phyloP scores from a whole-genome alignment of 305 asterid species.

The Lippia alba region DNA sequence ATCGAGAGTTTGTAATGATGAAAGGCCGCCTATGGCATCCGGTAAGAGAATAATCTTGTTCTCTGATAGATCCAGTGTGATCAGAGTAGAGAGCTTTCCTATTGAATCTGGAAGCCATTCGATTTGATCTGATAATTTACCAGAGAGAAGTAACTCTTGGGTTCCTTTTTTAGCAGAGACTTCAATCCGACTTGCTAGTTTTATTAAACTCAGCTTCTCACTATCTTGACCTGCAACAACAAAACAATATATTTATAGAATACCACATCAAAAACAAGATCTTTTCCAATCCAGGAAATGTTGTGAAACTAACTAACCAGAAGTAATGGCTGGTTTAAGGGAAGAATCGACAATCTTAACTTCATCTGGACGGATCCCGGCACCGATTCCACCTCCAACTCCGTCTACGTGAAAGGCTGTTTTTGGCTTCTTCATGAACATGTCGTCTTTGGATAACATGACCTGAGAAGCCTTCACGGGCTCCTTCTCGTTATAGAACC shows the following conservation, averaged over 20 bases:
- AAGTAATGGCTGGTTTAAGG: conserved; percentile 52
- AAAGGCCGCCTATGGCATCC: conserved; percentile 66
- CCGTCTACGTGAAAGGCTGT: conserved; percentile 53
- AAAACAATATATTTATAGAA: conserved; percentile 22
- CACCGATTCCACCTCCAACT: conserved; percentile 27
- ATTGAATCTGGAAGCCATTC: conserved; percentile 98
- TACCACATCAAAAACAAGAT: background rate
- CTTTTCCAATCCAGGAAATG: conserved; percentile 21
- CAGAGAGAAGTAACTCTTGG: conserved; percentile 62
- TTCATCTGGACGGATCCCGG: conserved; percentile 48
- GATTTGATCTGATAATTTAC: conserved; percentile 77
- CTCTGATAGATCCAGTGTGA: conserved; percentile 77
- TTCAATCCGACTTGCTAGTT: conserved; percentile 82
- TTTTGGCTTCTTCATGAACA: conserved; percentile 64
- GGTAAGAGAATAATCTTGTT: conserved; percentile 75
- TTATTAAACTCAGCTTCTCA: conserved; percentile 76
- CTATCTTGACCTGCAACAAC: conserved; percentile 74
- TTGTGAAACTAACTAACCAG: conserved; percentile 50
- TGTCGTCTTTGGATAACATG: conserved; percentile 68
- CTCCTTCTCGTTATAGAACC: conserved; percentile 60
- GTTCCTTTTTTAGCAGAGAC: conserved; percentile 84
- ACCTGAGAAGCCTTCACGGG: conserved; percentile 47
- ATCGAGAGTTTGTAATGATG: conserved; percentile 67
- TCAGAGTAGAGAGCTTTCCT: conserved; percentile 80
- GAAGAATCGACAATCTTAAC: conserved; percentile 71